Evolutionary conservation across 257 asterid genomes (phyloP).

Genomic region (Rubia yunnanensis): DNA sequence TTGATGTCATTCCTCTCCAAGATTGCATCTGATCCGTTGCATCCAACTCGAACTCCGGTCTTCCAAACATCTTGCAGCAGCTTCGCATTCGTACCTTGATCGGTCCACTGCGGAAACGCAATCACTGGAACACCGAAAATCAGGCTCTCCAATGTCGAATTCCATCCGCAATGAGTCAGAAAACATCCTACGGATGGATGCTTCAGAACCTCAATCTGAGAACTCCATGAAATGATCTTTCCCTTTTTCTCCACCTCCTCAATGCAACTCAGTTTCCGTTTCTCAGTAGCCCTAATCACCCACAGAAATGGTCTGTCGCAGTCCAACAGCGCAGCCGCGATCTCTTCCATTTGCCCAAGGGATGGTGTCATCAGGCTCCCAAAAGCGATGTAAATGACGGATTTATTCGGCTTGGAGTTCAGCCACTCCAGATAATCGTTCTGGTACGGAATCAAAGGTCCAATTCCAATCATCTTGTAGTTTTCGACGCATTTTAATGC

Average conservation of each 20-base stretch:
- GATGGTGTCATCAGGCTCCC: conserved; percentile 22
- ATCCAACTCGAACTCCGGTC: conserved; percentile 14
- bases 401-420: conserved; percentile 13
- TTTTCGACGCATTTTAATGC: conserved; percentile 18
- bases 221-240: conserved; percentile 29
- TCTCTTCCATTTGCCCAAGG: conserved; percentile 17
- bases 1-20: conserved; percentile 19
- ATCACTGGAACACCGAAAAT: conserved; percentile 16
- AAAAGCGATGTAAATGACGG: conserved; percentile 25
- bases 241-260: conserved; percentile 18
- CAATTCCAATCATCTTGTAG: conserved; percentile 23
- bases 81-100: conserved; percentile 27
- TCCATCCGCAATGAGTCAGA: conserved; percentile 28
- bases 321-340: conserved; percentile 18
- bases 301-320: conserved; percentile 22
- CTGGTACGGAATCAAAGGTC: conserved; percentile 26
- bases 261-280: conserved; percentile 9
- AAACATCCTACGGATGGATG: conserved; percentile 28
- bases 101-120: conserved; percentile 26
- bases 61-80: conserved; percentile 20
- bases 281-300: conserved; percentile 11
- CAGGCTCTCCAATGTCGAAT: neutral
- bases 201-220: conserved; percentile 10
- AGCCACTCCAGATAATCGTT: conserved; percentile 20
- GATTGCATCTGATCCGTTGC: conserved; percentile 9